phyloP scores from a whole-genome alignment of 2,329 filamentous ascomycete species.

The Tolypocladium ovalisporum region DNA sequence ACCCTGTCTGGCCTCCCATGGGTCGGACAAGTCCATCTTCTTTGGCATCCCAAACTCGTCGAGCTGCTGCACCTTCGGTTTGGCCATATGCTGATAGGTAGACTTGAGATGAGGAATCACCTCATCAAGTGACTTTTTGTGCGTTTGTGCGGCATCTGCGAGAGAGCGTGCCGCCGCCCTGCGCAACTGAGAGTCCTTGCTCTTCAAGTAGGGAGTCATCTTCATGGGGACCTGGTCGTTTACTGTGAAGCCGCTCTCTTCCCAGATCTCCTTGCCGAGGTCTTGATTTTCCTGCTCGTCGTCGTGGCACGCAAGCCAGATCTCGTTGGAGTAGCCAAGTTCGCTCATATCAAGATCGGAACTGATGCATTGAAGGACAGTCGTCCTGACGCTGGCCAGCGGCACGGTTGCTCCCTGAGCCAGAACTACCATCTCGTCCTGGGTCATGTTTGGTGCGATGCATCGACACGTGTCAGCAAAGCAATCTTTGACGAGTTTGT shows the following conservation, averaged over 20 bases:
- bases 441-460: conserved; percentile 68
- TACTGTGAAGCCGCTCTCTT: conserved; percentile 74
- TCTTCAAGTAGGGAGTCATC: conserved; percentile 70
- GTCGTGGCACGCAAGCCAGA: conserved; percentile 91
- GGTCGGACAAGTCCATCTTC: conserved; percentile 78
- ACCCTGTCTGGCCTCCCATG: conserved; percentile 85
- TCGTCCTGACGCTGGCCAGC: conserved; percentile 68
- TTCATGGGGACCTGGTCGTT: conserved; percentile 52
- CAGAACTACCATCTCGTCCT: conserved; percentile 64
- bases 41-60: conserved; percentile 92
- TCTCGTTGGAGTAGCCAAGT: conserved; percentile 72
- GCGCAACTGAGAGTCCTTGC: conserved; percentile 69
- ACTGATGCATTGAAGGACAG: conserved; percentile 81
- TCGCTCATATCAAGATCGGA: conserved; percentile 88
- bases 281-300: conserved; percentile 80
- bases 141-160: conserved; percentile 57
- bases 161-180: conserved; percentile 74
- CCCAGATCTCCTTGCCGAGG: conserved; percentile 82
- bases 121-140: conserved; percentile 47
- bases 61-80: conserved; percentile 70
- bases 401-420: conserved; percentile 69
- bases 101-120: conserved; percentile 56
- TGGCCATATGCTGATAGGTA: conserved; percentile 68
- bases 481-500: conserved; percentile 90
- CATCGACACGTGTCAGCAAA: conserved; percentile 77